These are phyloP conservation scores for Leucoagaricus sp. DNA, from an alignment of 1,284 basidiomycete genomes.

Conservation along the genomic window DNA sequence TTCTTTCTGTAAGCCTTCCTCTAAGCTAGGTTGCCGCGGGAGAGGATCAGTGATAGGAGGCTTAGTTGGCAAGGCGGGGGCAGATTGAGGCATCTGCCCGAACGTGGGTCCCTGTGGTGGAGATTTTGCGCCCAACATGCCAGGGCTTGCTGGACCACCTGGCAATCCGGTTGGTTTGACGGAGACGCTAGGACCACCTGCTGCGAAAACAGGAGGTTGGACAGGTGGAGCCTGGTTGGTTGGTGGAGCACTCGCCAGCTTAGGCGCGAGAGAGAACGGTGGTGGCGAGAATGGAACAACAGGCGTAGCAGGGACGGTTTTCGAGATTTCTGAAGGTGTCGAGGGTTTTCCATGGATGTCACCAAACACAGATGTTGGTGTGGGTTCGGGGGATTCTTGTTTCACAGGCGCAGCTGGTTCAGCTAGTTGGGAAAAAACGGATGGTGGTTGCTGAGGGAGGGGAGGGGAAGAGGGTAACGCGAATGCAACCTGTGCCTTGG, in stretches of 20 bases:
- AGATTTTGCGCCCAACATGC: not conserved
- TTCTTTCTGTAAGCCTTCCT: constrained; percentile 65
- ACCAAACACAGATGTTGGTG: not conserved
- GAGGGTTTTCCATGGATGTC: not conserved
- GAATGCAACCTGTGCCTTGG: not conserved
- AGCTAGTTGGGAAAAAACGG: constrained; percentile 10
- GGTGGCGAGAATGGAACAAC: constrained; percentile 1
- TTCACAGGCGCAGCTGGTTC: not conserved
- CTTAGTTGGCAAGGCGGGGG: not conserved
- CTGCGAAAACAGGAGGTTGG: not conserved
- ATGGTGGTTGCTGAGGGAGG: not conserved
- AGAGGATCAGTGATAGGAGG: not conserved
- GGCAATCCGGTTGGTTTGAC: not conserved
- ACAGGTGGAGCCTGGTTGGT: not conserved
- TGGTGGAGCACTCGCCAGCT: not conserved
- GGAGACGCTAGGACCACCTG: not conserved
- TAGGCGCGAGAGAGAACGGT: constrained; percentile 8
- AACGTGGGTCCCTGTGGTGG: not conserved
- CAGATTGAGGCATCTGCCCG: not conserved
- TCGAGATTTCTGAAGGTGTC: constrained; percentile 1
- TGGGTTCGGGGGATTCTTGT: not conserved
- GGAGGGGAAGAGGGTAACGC: not conserved
- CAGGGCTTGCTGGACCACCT: not conserved
- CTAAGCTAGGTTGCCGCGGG: constrained; percentile 23
- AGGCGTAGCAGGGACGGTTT: constrained; percentile 13